phyloP scores from a whole-genome alignment of 2,329 filamentous ascomycete species.

The Colletotrichum chlorophyti region DNA sequence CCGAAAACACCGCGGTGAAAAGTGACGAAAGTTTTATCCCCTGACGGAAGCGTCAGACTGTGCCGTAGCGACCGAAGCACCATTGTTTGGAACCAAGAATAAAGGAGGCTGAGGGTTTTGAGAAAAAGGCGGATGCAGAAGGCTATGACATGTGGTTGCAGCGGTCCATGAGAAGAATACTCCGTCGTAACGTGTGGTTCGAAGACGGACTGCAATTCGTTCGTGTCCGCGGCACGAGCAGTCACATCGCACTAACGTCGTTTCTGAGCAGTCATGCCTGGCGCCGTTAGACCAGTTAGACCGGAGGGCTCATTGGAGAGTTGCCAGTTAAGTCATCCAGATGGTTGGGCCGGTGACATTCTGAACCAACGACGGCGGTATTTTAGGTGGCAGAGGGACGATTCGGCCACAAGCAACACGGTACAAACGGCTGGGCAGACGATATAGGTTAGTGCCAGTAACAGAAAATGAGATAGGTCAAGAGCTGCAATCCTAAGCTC shows the following conservation, averaged over 20 bases:
- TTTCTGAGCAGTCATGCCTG: slow-evolving; percentile 3
- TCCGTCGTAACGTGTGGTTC: slow-evolving; percentile 9
- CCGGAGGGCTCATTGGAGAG: not conserved
- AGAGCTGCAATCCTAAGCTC: not conserved
- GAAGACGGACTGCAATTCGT: slow-evolving; percentile 14
- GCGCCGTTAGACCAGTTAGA: not conserved
- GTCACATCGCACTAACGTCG: slow-evolving; percentile 17
- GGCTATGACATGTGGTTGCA: slow-evolving; percentile 28
- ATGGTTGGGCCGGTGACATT: not conserved
- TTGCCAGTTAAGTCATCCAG: not conserved
- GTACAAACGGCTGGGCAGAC: slow-evolving; percentile 1
- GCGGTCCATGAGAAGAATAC: slow-evolving; percentile 12
- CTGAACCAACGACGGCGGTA: slow-evolving; percentile 2
- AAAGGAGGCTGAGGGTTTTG: not conserved
- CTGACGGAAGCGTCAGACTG: not conserved
- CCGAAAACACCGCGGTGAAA: no score
- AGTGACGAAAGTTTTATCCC: not conserved
- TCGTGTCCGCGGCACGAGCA: slow-evolving; percentile 4
- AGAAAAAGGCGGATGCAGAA: slow-evolving; percentile 10
- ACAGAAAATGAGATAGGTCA: no score
- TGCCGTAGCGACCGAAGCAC: not conserved
- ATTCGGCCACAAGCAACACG: slow-evolving; percentile 3
- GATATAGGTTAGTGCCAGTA: slow-evolving; percentile 8
- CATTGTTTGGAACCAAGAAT: slow-evolving; percentile 17
- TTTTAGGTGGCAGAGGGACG: not conserved